A percentile compares a stretch with the other conserved stretches of the same genome.
Evolutionary conservation across 2,329 filamentous ascomycete species (phyloP).

Genomic region (Alternaria panax): DNA sequence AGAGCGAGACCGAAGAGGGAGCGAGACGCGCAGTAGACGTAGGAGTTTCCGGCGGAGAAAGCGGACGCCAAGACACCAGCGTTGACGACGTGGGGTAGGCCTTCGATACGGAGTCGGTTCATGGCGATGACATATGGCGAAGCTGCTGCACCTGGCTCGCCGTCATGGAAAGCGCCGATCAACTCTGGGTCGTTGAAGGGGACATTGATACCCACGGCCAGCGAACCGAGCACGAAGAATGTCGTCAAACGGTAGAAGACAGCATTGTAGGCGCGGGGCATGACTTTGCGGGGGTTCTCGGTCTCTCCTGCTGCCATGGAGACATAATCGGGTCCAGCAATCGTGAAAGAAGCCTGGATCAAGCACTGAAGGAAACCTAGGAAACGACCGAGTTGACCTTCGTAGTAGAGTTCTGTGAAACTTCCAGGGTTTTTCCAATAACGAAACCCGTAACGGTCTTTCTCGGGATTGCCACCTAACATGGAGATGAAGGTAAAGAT

Average conservation of each 20-base stretch:
- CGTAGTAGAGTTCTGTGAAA: slow-evolving; percentile 70
- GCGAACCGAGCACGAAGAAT: slow-evolving; percentile 78
- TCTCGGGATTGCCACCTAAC: slow-evolving; percentile 79
- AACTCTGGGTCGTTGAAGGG: slow-evolving; percentile 72
- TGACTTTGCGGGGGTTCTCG: slow-evolving; percentile 55
- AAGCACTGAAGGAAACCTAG: slow-evolving; percentile 79
- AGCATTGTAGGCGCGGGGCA: slow-evolving; percentile 78
- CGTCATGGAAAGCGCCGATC: slow-evolving; percentile 65
- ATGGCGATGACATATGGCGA: slow-evolving; percentile 70
- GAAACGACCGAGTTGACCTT: slow-evolving; percentile 72
- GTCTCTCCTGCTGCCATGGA: slow-evolving; percentile 59
- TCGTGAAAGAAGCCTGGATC: slow-evolving; percentile 64
- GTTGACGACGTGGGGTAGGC: slow-evolving; percentile 67
- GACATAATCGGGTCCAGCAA: slow-evolving; percentile 59
- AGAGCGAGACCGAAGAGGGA: slow-evolving; percentile 63
- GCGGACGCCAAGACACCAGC: slow-evolving; percentile 63
- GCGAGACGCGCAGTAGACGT: slow-evolving; percentile 63
- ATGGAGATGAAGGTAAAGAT: slow-evolving; percentile 78
- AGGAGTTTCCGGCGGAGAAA: slow-evolving; percentile 64
- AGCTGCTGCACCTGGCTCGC: slow-evolving; percentile 70
- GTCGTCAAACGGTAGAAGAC: slow-evolving; percentile 79
- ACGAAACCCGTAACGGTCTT: slow-evolving; percentile 57
- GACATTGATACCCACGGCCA: slow-evolving; percentile 73
- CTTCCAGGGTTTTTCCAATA: slow-evolving; percentile 68
- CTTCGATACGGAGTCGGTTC: slow-evolving; percentile 61